Base-by-base conservation (phyloP, 2,329 filamentous ascomycete species). In the Camptophora hylomeconis region DNA sequence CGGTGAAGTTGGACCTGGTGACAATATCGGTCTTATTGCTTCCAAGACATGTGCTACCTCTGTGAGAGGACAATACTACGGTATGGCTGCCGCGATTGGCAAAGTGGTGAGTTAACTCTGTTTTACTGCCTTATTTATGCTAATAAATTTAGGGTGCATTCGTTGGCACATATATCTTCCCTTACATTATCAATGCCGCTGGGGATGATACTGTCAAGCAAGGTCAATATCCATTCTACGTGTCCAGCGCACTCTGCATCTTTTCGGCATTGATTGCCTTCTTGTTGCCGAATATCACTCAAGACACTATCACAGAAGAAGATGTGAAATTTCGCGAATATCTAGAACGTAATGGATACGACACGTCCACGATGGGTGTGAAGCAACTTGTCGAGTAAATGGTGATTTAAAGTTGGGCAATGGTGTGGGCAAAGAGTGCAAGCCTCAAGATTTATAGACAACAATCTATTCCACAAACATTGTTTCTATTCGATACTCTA, bases 211-310 rank as follows among this genome's bases (percentile, higher is more conserved):
- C 56, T 0, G 56, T 68, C 12, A 64, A 69, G 12, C 63, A 65
- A 4, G 81, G 81, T 1, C 83, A 93, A 49, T 83, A 92, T 42
- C 84, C 84, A 0, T 94, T 93, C 58, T 93, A 75, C 53, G 81
- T 94, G n/a, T 76, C 75, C 2, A 79, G 75, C 20, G 62, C 69
- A 14, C 54, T 93, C 31, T 89, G 81, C 42, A 54, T 92, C n/a
- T 60, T 93, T 26, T 76, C 74, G 2, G 82, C 80, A 0, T 54
- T 58, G 7, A 51, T 86, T 16, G 70, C 72, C 2, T 69, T 83
- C 44, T 67, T 69, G 33, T 53, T 93, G 27, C 86, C 86, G 0
- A 58, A 80, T 26, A 78, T 94, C 36, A 74, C 74, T 7, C 72
- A 63, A 50, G 60, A 93, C 45, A 92, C 82, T 0, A 92, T 94